These are phyloP conservation scores for Leptographium flavum DNA, from an alignment of 2,329 filamentous ascomycete species.

Conservation along the genomic window DNA sequence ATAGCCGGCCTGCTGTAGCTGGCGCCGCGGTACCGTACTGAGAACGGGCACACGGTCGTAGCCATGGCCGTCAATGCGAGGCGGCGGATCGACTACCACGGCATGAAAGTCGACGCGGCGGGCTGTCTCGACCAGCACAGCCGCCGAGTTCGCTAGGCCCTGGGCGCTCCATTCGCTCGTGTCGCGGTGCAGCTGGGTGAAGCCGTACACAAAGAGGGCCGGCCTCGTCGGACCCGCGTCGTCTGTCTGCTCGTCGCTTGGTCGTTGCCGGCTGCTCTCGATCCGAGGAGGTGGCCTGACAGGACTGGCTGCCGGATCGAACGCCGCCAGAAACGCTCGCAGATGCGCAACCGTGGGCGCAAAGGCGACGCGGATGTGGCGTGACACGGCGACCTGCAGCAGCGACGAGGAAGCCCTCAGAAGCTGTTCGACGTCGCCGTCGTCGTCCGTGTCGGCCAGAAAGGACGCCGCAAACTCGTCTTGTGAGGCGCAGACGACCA, in stretches of 20 bases:
- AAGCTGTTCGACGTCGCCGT: slow-evolving; percentile 14
- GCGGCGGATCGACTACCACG: slow-evolving; percentile 20
- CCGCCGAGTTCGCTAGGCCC: slow-evolving; percentile 49
- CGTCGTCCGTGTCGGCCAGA: slow-evolving; percentile 21
- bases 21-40: slow-evolving; percentile 24
- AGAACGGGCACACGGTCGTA: slow-evolving; percentile 23
- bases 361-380: slow-evolving; percentile 57
- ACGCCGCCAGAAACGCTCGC: slow-evolving; percentile 57
- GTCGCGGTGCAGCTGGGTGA: slow-evolving; percentile 49
- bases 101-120: slow-evolving; percentile 26
- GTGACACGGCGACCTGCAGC: slow-evolving; percentile 52
- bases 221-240: slow-evolving; percentile 16
- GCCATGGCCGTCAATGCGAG: slow-evolving; percentile 16
- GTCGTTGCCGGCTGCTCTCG: slow-evolving; percentile 2
- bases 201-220: slow-evolving; percentile 48
- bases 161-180: slow-evolving; percentile 66
- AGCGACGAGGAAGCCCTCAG: slow-evolving; percentile 48
- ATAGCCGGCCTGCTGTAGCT: slow-evolving; percentile 9
- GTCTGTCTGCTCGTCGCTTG: neutral
- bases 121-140: slow-evolving; percentile 48
- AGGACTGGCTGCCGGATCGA: slow-evolving; percentile 23
- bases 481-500: slow-evolving; percentile 57
- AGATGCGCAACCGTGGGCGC: slow-evolving; percentile 63
- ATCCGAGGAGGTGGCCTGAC: slow-evolving; percentile 22
- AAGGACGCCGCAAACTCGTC: slow-evolving; percentile 51